Evolutionary conservation across 2,329 filamentous ascomycete species (phyloP), one percentile per base, ranked within the genome.

Genomic region (Curvularia lunata): DNA sequence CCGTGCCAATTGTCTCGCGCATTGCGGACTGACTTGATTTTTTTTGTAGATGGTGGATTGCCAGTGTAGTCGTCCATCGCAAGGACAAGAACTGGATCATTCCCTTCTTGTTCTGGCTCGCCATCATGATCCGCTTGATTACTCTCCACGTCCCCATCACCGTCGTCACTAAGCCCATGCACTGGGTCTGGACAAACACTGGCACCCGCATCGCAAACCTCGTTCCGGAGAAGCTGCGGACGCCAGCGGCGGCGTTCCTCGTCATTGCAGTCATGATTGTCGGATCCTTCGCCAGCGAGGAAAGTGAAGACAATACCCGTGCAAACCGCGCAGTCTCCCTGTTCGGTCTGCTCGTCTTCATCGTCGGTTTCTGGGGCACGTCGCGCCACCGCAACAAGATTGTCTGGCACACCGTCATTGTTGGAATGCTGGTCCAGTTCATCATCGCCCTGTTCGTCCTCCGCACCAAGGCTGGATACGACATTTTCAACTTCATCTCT

Each of bases 401-500:
- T 67, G 63, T 71, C 9, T 79, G 78, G 80, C 80, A 82, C 65
- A 81, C 80, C 5, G 79, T 97, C 66, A 91, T 96, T 59, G 91
- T 90, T 37, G 93, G 93, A 59, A 95, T 96, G 89, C 82, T 96
- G 41, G 83, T 88, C 10, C 93, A 97, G 77, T 97, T 93, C 78
- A 83, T 97, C 72, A 85, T 97, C 63, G 92, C 91, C 4, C 83
- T 97, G 12, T 97, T 97, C 69, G 93, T 97, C 47, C 82, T 97
- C 66, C 86, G 92, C 47, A 95, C 92, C 3, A 78, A 83, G 38
- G 91, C 86, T 38, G 93, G 92, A 57, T 96, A 77, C 79, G 91
- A 96, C 78, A 96, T 97, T 73, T 97, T 97, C 85, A 87, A 86
- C 76, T 97, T 96, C 80, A 86, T 97, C 68, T 92, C 91, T 4